These are phyloP conservation scores for Pleurotus djamor DNA, from an alignment of 768 basidiomycete genomes.

Conservation along the genomic window DNA sequence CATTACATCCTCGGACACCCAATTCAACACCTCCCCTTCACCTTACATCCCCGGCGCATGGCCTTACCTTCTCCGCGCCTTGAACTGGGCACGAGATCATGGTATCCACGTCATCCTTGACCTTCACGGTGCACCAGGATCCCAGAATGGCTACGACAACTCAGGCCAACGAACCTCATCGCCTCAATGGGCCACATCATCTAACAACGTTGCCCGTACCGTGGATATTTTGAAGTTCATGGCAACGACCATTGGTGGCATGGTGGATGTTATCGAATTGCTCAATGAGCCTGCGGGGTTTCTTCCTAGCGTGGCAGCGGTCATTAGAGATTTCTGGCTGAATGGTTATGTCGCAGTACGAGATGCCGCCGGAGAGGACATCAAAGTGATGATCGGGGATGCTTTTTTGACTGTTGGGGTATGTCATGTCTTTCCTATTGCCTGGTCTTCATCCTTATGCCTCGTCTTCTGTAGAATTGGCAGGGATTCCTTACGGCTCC, in stretches of 20 bases:
- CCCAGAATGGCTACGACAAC: constrained; percentile 72
- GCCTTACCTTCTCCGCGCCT: constrained; percentile 61
- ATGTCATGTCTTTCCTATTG: not conserved
- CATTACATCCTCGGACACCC: constrained; percentile 50
- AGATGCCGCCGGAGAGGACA: constrained; percentile 38
- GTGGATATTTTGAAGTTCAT: constrained; percentile 58
- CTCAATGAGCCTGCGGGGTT: constrained; percentile 70
- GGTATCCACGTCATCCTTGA: constrained; percentile 72
- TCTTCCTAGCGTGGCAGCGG: constrained; percentile 29
- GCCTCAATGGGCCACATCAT: constrained; percentile 54
- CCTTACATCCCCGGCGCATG: constrained; percentile 68
- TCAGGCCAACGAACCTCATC: constrained; percentile 60
- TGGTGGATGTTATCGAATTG: constrained; percentile 64
- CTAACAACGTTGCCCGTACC: constrained; percentile 49
- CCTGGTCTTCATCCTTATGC: constrained; percentile 2
- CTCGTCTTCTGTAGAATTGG: constrained; percentile 43
- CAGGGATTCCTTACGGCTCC: constrained; percentile 53
- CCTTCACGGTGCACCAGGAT: constrained; percentile 71
- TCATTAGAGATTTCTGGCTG: constrained; percentile 46
- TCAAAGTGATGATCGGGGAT: constrained; percentile 71
- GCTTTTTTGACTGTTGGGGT: constrained; percentile 47
- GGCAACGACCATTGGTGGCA: constrained; percentile 47
- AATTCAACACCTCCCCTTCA: constrained; percentile 38
- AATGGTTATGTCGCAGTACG: constrained; percentile 61
- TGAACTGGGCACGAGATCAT: constrained; percentile 63